Percentiles rank a stretch among this genome's conserved stretches.
Evolutionary conservation across 75 land plant species (phyloP).

Genomic region (Cupressus sempervirens): DNA sequence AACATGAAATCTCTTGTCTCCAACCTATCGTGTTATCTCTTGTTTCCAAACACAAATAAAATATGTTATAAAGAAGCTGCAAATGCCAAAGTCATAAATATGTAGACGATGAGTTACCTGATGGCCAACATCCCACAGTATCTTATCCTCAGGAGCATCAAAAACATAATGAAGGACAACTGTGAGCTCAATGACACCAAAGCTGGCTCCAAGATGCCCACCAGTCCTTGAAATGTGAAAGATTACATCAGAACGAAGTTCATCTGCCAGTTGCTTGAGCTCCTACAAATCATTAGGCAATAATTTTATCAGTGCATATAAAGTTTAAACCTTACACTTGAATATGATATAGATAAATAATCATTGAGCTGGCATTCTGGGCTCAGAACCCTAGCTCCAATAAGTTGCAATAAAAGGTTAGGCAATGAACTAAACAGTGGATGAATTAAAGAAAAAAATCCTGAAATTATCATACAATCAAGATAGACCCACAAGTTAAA

Average conservation of each 20-base stretch:
- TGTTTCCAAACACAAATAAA: not conserved
- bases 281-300: conserved; percentile 43
- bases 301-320: not conserved
- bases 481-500: not conserved
- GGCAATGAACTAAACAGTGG: not conserved
- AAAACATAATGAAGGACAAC: conserved; percentile 96
- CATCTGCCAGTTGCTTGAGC: conserved; percentile 80
- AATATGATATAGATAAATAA: not conserved
- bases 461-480: conserved; percentile 6
- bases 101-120: conserved; percentile 45
- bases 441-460: not conserved
- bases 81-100: not conserved
- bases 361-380: not conserved
- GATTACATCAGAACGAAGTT: conserved; percentile 82
- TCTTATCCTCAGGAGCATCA: conserved; percentile 81
- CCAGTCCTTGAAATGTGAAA: conserved; percentile 91
- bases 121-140: conserved; percentile 99
- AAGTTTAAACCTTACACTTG: not conserved
- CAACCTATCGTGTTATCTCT: not conserved
- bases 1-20: not conserved
- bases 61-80: not conserved
- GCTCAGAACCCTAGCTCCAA: not conserved
- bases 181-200: conserved; percentile 92
- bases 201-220: conserved; percentile 93
- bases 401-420: not conserved